Evolutionary conservation across 768 basidiomycete genomes (phyloP), one percentile per base, ranked within the genome.

Genomic region (Xerocomellus chrysenteron): DNA sequence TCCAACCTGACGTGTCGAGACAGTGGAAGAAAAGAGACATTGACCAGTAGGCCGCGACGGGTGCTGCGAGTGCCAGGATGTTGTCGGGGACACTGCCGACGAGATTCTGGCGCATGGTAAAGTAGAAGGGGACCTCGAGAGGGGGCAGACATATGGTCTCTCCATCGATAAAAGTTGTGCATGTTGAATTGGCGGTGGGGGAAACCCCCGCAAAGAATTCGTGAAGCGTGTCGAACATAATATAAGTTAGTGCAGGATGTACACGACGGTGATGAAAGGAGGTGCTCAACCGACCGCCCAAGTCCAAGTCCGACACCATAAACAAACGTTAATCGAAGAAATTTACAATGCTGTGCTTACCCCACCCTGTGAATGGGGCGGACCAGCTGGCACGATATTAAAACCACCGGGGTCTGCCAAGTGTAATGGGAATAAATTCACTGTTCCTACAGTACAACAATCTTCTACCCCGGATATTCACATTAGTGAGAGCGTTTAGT

Each of bases 1-100:
- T 76, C 83, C 86, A 90, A 28, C 76, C 78, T 3, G 84, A 86
- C n/a, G 76, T 74, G 74, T 99, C 97, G 64, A 99, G 79, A 43
- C 73, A 68, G 70, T 94, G 87, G 76, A 97, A 98, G 69, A 90
- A 71, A 48, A 88, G 74, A 4, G 92, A 92, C 41, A 86, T 71
- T 2, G 73, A 60, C 96, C 97, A 99, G 76, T 98, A 98, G 5
- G 84, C 85, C 52, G 89, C 55, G 51, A 98, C 66, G 0, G 96
- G 96, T 2, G 85, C 80, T 5, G 83, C 78, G 45, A 96, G 76
- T 17, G 91, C 82, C 26, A 95, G 75, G 59, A 80, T 61, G 57
- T 84, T 76, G 75, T 98, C 96, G 1, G 88, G 79, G 49, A 95
- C 58, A 35, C 75, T 70, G 8, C 82, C 73, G 30, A 94, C 43